Percentiles rank a stretch among this genome's conserved stretches.
phyloP scores from a whole-genome alignment of 2,329 filamentous ascomycete species.

The Beauveria rudraprayagi region DNA sequence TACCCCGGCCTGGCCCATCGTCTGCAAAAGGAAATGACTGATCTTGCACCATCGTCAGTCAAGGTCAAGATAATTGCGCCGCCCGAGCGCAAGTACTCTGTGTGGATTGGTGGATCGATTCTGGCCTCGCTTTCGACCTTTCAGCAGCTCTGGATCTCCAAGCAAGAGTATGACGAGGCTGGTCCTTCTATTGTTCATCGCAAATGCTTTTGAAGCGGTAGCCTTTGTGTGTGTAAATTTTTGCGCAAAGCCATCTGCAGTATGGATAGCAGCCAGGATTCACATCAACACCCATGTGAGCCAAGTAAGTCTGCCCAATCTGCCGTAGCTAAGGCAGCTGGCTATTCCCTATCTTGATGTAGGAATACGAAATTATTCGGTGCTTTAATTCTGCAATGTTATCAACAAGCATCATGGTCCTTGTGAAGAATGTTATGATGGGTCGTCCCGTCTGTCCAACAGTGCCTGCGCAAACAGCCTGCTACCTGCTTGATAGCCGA shows the following conservation, averaged over 20 bases:
- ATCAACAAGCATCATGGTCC: background rate
- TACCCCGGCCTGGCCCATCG: conserved; percentile 99
- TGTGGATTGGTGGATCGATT: conserved; percentile 99
- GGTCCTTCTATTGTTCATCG: conserved; percentile 98
- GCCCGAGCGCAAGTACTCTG: conserved; percentile 99
- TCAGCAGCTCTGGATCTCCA: conserved; percentile 99
- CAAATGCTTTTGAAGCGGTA: conserved; percentile 97
- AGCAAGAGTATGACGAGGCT: conserved; percentile 99
- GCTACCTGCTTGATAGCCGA: background rate
- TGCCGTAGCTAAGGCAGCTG: background rate
- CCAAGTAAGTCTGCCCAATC: background rate
- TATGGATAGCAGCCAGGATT: background rate
- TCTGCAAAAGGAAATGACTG: conserved; percentile 99
- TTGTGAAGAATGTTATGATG: background rate
- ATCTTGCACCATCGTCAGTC: conserved; percentile 98
- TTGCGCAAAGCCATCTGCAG: background rate
- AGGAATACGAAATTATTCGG: background rate
- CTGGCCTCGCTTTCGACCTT: conserved; percentile 98
- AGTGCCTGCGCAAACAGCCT: background rate
- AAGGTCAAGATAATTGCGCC: conserved; percentile 99
- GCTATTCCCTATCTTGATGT: background rate
- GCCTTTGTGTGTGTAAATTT: no score
- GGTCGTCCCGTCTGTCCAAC: background rate
- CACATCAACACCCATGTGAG: background rate
- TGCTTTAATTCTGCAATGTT: background rate